These are phyloP conservation scores for Komagataella pseudopastoris DNA, from an alignment of 805 yeast species.

Conservation along the genomic window DNA sequence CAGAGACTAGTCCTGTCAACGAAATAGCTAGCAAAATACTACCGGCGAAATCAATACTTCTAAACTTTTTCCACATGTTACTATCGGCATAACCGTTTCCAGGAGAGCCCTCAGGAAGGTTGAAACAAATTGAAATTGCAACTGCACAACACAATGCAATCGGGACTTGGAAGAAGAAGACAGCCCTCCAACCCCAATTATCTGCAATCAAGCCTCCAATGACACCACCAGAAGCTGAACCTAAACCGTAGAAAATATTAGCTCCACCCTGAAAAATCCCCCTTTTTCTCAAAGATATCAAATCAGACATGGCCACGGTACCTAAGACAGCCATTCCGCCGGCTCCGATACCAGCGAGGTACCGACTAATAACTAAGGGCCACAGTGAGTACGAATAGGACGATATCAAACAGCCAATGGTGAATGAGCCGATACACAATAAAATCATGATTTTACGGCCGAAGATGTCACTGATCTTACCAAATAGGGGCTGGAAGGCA, in stretches of 20 bases:
- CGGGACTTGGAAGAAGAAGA: constrained; percentile 42
- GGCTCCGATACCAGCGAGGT: constrained; percentile 80
- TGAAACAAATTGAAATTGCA: constrained; percentile 21
- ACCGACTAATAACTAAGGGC: constrained; percentile 41
- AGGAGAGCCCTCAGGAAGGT: constrained; percentile 30
- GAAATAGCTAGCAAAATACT: constrained; percentile 43
- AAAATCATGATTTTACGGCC: constrained; percentile 28
- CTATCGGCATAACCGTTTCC: constrained; percentile 39
- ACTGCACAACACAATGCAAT: constrained; percentile 27
- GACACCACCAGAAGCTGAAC: constrained; percentile 62
- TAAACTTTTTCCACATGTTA: constrained; percentile 29
- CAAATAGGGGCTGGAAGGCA: constrained; percentile 42
- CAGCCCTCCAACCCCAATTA: constrained; percentile 53
- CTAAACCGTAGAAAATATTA: constrained; percentile 63
- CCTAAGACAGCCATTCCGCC: constrained; percentile 72
- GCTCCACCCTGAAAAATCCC: constrained; percentile 78
- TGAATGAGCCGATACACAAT: constrained; percentile 18
- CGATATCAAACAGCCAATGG: constrained; percentile 26
- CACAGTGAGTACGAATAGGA: constrained; percentile 25
- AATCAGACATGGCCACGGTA: constrained; percentile 65
- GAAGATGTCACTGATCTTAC: constrained; percentile 39
- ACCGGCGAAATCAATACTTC: constrained; percentile 57
- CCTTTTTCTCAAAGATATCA: constrained; percentile 62
- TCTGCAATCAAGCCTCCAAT: constrained; percentile 45
- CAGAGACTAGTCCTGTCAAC: constrained; percentile 43